Conservation (phyloP, 768 basidiomycete species). For the Paxillus ammoniavirescens region DNA sequence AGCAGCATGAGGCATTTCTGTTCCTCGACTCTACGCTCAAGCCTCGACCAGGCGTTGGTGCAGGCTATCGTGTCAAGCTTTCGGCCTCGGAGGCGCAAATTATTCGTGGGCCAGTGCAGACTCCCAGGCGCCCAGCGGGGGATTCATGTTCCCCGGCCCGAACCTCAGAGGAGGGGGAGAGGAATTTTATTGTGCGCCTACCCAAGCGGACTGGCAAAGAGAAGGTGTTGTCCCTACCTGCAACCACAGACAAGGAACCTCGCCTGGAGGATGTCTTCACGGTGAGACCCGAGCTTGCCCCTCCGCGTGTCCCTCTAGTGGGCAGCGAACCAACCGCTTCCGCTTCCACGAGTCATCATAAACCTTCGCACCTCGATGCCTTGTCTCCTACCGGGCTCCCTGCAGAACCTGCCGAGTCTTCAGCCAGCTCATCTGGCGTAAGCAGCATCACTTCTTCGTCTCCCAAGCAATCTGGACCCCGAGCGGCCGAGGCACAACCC, state of each 20-base stretch:
- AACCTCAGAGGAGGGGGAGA: constrained; percentile 43
- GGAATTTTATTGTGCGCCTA: constrained; percentile 52
- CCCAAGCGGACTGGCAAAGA: constrained; percentile 43
- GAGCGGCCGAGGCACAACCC: constrained; percentile 8
- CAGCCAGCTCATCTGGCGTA: constrained; percentile 8
- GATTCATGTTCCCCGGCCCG: constrained; percentile 19
- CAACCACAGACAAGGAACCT: constrained; percentile 34
- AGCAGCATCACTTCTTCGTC: constrained; percentile 5
- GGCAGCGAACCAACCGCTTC: constrained; percentile 31
- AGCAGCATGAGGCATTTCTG: constrained; percentile 74
- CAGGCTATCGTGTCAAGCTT: constrained; percentile 60
- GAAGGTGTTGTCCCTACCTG: constrained; percentile 17
- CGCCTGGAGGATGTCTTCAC: constrained; percentile 57
- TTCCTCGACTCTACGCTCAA: constrained; percentile 61
- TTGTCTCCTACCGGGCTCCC: constrained; percentile 9
- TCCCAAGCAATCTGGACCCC: constrained; percentile 5
- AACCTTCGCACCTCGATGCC: not conserved
- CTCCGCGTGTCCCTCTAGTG: constrained; percentile 24
- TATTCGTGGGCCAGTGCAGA: constrained; percentile 37
- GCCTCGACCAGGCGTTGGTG: constrained; percentile 54
- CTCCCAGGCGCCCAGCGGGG: constrained; percentile 9
- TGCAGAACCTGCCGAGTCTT: constrained; percentile 8
- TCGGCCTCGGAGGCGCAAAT: constrained; percentile 47
- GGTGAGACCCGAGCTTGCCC: constrained; percentile 49
- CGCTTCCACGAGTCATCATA: constrained; percentile 17